A percentile compares a stretch with the other conserved stretches of the same genome.
These are phyloP conservation scores for Diaporthe ampelina DNA, from an alignment of 2,329 filamentous ascomycete species.

Conservation along the genomic window DNA sequence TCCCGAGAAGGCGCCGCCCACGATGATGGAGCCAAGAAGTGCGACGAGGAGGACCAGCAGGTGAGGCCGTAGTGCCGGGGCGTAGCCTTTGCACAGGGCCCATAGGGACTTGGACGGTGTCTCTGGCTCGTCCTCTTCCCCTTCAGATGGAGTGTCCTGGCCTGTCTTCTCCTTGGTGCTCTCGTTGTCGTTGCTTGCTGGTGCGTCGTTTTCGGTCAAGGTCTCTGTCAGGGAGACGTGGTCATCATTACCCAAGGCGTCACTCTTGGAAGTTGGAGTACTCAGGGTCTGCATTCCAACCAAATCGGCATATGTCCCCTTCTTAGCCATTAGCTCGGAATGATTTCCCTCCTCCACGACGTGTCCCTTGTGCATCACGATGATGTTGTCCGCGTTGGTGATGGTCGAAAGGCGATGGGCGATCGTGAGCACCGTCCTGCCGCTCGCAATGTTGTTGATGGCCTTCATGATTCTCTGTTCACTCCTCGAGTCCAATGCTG, in stretches of 20 bases:
- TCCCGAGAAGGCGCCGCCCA: conserved; percentile 70
- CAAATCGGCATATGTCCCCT: conserved; percentile 69
- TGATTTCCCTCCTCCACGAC: conserved; percentile 52
- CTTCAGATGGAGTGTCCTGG: not conserved
- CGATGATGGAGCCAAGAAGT: conserved; percentile 64
- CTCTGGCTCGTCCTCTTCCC: conserved; percentile 36
- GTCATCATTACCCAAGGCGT: not conserved
- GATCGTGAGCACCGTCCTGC: conserved; percentile 73
- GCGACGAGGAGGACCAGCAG: conserved; percentile 56
- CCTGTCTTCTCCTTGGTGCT: not conserved
- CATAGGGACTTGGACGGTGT: conserved; percentile 37
- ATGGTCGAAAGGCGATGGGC: conserved; percentile 59
- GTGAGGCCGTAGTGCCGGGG: conserved; percentile 35
- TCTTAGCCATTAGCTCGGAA: conserved; percentile 65
- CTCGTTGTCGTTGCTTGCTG: not conserved
- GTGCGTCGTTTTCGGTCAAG: conserved; percentile 8
- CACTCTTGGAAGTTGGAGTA: not conserved
- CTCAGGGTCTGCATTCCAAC: conserved; percentile 48
- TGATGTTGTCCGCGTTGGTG: conserved; percentile 69
- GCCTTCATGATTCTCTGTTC: conserved; percentile 68
- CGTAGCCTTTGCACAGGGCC: conserved; percentile 34
- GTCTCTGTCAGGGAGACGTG: conserved; percentile 33
- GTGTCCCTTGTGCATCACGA: conserved; percentile 56
- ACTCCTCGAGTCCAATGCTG: conserved; percentile 70
- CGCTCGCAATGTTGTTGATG: conserved; percentile 58